These are phyloP conservation scores for Exophiala phaeomuriformis DNA, from an alignment of 2,329 filamentous ascomycete species.

Conservation along the genomic window DNA sequence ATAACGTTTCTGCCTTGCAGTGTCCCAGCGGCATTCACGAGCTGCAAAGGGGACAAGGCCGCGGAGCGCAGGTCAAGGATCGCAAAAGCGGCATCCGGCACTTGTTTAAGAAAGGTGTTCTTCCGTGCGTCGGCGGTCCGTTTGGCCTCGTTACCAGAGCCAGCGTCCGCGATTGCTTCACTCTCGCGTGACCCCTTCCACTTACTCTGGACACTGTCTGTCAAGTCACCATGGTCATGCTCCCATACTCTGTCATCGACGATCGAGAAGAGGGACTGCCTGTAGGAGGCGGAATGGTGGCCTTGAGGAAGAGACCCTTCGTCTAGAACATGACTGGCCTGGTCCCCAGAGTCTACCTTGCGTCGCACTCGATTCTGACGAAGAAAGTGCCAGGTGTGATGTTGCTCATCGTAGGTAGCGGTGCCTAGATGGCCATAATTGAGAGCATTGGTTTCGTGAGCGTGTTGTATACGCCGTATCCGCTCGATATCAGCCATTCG, in stretches of 20 bases:
- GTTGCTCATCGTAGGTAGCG: conserved; percentile 17
- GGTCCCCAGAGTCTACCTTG: neutral
- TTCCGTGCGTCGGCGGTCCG: neutral
- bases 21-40: neutral
- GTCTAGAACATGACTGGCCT: no score
- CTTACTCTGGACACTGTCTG: neutral
- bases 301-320: neutral
- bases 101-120: conserved; percentile 10
- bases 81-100: conserved; percentile 9
- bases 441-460: conserved; percentile 21
- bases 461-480: conserved; percentile 9
- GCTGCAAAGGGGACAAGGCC: neutral
- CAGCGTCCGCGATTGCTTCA: neutral
- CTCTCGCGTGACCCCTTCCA: neutral
- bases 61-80: neutral
- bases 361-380: conserved; percentile 3
- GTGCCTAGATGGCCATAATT: conserved; percentile 24
- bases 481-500: conserved; percentile 22
- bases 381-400: conserved; percentile 20
- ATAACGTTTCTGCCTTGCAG: neutral
- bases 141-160: neutral
- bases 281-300: neutral
- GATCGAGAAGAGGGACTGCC: conserved; percentile 1
- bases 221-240: neutral
- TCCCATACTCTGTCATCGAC: conserved; percentile 3